Percentiles rank a stretch among this genome's conserved stretches.
phyloP scores from a whole-genome alignment of 2,329 filamentous ascomycete genomes.

The Sporothrix pseudoabietina region DNA sequence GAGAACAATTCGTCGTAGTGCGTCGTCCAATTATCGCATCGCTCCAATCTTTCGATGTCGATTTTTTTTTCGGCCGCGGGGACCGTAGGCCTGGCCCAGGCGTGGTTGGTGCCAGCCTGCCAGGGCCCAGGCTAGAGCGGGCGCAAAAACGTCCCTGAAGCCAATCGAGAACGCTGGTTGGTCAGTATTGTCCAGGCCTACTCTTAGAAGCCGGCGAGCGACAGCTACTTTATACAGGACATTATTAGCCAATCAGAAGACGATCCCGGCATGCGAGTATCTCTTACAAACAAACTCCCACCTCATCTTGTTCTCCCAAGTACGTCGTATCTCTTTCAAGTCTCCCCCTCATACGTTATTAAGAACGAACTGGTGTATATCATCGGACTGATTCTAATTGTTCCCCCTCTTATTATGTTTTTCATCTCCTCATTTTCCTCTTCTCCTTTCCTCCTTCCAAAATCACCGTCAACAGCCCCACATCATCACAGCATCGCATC shows the following conservation, averaged over 20 bases:
- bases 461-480: no score
- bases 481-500: no score
- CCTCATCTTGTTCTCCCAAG: no score
- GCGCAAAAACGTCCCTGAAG: background rate
- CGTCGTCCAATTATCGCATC: background rate
- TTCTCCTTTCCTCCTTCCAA: no score
- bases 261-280: background rate
- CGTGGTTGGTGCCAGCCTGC: background rate
- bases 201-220: background rate
- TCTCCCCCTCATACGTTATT: no score
- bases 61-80: slow-evolving; percentile 24
- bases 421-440: no score
- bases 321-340: no score
- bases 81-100: slow-evolving; percentile 9
- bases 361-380: no score
- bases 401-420: no score
- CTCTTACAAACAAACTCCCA: no score
- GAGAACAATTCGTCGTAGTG: background rate
- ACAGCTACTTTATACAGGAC: background rate
- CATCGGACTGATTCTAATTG: no score
- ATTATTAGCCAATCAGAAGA: background rate
- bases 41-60: slow-evolving; percentile 15
- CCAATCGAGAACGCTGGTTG: slow-evolving; percentile 12
- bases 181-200: background rate
- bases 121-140: background rate